These are phyloP conservation scores for Pleurotus tuoliensis DNA, from an alignment of 768 basidiomycete species.

Conservation along the genomic window DNA sequence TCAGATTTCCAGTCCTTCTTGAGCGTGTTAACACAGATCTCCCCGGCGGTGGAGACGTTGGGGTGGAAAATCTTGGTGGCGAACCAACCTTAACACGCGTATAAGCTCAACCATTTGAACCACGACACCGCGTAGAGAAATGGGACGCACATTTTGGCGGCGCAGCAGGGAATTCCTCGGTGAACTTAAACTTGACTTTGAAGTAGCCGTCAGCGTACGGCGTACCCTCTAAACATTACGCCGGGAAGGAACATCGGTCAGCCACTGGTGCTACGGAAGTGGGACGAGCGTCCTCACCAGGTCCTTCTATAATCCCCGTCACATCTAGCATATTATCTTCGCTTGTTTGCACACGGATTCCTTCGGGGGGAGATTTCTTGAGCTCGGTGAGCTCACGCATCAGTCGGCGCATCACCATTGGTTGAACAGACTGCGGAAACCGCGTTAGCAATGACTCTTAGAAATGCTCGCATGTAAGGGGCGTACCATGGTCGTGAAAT, in stretches of 20 bases:
- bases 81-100: conserved; percentile 64
- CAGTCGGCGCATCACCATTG: conserved; percentile 73
- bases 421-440: conserved; percentile 34
- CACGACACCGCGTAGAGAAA: not conserved
- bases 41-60: conserved; percentile 84
- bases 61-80: conserved; percentile 96
- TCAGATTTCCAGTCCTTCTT: conserved; percentile 96
- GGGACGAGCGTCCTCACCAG: conserved; percentile 50
- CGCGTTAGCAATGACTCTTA: not conserved
- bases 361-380: conserved; percentile 81
- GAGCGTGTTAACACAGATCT: conserved; percentile 95
- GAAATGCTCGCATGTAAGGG: not conserved
- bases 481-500: not conserved
- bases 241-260: conserved; percentile 20
- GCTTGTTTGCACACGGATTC: conserved; percentile 81
- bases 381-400: conserved; percentile 85
- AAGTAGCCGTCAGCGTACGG: conserved; percentile 69
- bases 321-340: conserved; percentile 90
- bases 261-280: conserved; percentile 13
- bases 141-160: conserved; percentile 83
- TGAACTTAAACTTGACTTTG: conserved; percentile 82
- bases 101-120: conserved; percentile 10
- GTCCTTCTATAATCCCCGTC: conserved; percentile 85
- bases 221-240: conserved; percentile 43
- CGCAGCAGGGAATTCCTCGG: conserved; percentile 87